These are phyloP conservation scores for Alternaria tenuissima DNA, from an alignment of 2,329 filamentous ascomycete genomes.

Conservation along the genomic window DNA sequence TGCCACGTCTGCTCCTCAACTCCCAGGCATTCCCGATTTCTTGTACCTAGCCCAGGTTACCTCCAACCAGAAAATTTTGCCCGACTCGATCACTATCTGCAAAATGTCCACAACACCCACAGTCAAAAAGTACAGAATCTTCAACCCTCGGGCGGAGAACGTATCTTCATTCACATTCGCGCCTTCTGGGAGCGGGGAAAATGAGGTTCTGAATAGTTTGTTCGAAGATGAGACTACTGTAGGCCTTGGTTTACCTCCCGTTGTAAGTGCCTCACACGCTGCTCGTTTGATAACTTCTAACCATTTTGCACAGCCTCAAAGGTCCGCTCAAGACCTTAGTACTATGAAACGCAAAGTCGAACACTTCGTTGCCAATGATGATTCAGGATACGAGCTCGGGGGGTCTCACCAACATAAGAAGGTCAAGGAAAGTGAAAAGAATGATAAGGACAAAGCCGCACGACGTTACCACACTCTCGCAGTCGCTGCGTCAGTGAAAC, in stretches of 20 bases:
- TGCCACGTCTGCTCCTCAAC: background rate
- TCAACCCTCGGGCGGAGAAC: accelerated
- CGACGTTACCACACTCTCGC: background rate
- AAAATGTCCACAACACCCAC: background rate
- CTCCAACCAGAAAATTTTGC: accelerated
- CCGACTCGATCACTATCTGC: background rate
- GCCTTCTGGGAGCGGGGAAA: background rate
- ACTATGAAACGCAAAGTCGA: background rate
- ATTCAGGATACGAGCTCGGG: accelerated
- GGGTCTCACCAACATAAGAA: background rate
- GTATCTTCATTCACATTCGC: accelerated
- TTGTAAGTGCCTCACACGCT: background rate
- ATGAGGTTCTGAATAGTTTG: background rate
- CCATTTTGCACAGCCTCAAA: background rate
- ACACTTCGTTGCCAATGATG: background rate
- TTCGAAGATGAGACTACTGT: background rate
- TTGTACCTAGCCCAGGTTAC: background rate
- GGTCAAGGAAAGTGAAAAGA: accelerated
- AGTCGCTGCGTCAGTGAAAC: background rate
- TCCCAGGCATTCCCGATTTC: background rate
- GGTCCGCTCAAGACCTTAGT: accelerated
- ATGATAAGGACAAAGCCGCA: accelerated
- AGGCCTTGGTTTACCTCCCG: background rate
- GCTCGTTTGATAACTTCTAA: accelerated
- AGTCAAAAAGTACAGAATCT: background rate